Base-by-base conservation (phyloP, 2,329 filamentous ascomycete species). In the Sphaerulina populicola region DNA sequence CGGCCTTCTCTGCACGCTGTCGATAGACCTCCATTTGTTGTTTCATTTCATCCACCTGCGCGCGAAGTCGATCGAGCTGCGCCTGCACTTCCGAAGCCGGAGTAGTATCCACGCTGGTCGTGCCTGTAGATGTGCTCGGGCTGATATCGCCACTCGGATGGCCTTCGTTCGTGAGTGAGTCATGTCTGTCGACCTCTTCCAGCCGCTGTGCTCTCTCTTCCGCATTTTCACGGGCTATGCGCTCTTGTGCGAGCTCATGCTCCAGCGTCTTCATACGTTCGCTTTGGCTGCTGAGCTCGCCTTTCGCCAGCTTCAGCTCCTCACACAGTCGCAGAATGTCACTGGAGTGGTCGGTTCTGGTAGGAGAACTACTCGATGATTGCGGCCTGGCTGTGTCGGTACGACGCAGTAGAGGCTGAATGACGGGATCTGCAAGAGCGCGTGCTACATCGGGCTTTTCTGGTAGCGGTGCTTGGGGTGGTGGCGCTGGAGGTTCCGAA, bases 401-500 rank as follows among this genome's bases (percentile, higher is more conserved):
- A 49, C 89, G 80, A 65, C 87, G 89, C 29, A 95, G 69, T 0
- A 87, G 80, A 0, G 83, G 80, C 39, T 70, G 71, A 18, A 71
- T 70, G 14, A 74, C 66, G 14, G 72, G 66, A 49, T 74, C 72
- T 0, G 69, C 70, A 30, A 72, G 70, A 39, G 67, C 70, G 61
- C 71, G 76, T 51, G 69, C 74, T 12, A 78, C 80, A 68, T 94
- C 88, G 0, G 91, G 91, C 67, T 96, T 96, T 66, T 96, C 90
- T 1, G 91, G 91, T 5, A 97, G 74, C 11, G 91, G 91, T 61
- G 94, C 90, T 60, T 94, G 89, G 27, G 91, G 91, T 23, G 91
- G 91, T 6, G 91, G 91, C 18, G 90, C 91, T 3, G 91, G 91
- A 45, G 91, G 91, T 52, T 96, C 90, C 1, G 88, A 93, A 66